Percentiles rank a stretch among this genome's conserved stretches.
Evolutionary conservation across 129 eudicot genomes (phyloP).

Genomic region (Chrysanthemum seticuspe): DNA sequence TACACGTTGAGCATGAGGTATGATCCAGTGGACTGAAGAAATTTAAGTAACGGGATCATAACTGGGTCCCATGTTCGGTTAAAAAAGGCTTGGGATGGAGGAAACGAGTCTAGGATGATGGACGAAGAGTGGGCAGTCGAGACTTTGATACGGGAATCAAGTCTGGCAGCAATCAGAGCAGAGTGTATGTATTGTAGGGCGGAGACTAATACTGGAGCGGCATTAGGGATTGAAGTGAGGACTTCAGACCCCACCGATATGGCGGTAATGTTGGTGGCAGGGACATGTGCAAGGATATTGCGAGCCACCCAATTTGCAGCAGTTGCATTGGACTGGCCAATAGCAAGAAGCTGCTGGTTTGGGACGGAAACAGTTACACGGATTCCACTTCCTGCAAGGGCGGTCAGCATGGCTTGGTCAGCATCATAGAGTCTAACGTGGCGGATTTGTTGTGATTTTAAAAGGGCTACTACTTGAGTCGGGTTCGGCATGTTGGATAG

Average conservation of each 20-base stretch:
- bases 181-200: slow-evolving; percentile 76
- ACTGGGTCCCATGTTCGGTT: slow-evolving; percentile 68
- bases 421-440: slow-evolving; percentile 79
- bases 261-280: slow-evolving; percentile 79
- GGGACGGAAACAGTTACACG: slow-evolving; percentile 65
- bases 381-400: slow-evolving; percentile 73
- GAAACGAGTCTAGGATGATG: slow-evolving; percentile 80
- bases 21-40: slow-evolving; percentile 65
- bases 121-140: slow-evolving; percentile 76
- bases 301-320: slow-evolving; percentile 85
- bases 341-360: slow-evolving; percentile 71
- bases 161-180: slow-evolving; percentile 77
- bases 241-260: slow-evolving; percentile 84
- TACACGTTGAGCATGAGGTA: slow-evolving; percentile 70
- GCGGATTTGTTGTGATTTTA: slow-evolving; percentile 65
- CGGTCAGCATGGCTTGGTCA: slow-evolving; percentile 75
- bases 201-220: slow-evolving; percentile 55
- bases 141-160: slow-evolving; percentile 64
- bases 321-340: slow-evolving; percentile 80
- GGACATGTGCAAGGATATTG: slow-evolving; percentile 64
- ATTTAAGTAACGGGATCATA: slow-evolving; percentile 59
- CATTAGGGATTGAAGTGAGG: slow-evolving; percentile 59
- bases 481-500: slow-evolving; percentile 83
- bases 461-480: slow-evolving; percentile 75
- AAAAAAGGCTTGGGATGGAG: slow-evolving; percentile 87